Evolutionary conservation across 2,329 filamentous ascomycete species (phyloP).

Genomic region (Elsinoe australis): DNA sequence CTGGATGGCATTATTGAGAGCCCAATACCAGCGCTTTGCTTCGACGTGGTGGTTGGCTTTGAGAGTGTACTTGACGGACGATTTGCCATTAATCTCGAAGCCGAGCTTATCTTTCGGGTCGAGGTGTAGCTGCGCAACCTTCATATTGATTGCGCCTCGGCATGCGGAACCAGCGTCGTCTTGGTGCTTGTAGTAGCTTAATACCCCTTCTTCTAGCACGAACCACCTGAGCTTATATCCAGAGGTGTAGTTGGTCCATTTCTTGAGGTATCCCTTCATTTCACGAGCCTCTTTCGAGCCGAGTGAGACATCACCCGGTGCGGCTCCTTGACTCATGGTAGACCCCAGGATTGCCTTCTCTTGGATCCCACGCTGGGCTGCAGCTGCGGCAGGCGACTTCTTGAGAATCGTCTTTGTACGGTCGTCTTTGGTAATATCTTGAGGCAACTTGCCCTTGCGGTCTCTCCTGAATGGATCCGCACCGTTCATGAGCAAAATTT

Average conservation of each 20-base stretch:
- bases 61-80: conserved; percentile 94
- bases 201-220: conserved; percentile 89
- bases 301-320: conserved; percentile 26
- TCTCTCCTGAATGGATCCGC: conserved; percentile 94
- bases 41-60: conserved; percentile 98
- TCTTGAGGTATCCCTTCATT: conserved; percentile 98
- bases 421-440: conserved; percentile 95
- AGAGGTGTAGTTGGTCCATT: conserved; percentile 98
- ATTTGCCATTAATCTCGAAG: conserved; percentile 96
- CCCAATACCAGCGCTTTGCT: conserved; percentile 98
- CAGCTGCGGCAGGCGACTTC: conserved; percentile 86
- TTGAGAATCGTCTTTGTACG: conserved; percentile 81
- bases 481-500: conserved; percentile 83
- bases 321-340: conserved; percentile 36
- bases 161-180: conserved; percentile 95
- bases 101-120: conserved; percentile 81
- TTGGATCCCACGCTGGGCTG: conserved; percentile 89
- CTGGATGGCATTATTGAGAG: conserved; percentile 95
- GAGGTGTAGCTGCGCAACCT: conserved; percentile 90
- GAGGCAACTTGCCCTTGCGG: conserved; percentile 87
- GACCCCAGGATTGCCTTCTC: conserved; percentile 92
- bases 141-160: conserved; percentile 97
- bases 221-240: conserved; percentile 98
- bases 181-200: conserved; percentile 99
- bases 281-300: conserved; percentile 82